Evolutionary conservation across 768 basidiomycete species (phyloP).

Genomic region (Mycena olivaceomarginata): DNA sequence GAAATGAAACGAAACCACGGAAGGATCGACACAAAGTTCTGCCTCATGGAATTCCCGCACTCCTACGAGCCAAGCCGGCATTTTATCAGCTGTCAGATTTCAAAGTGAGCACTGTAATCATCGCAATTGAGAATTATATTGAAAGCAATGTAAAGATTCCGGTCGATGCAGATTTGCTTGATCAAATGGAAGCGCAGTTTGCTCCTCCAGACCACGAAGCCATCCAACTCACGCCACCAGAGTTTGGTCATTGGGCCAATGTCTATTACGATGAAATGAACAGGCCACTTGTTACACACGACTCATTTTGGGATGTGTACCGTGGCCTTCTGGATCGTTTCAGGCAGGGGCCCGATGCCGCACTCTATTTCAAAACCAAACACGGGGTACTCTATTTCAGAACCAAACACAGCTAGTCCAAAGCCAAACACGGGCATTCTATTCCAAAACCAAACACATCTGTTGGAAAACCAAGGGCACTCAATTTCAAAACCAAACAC

Average conservation of each 20-base stretch:
- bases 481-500: too few species aligned
- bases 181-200: conserved; percentile 49
- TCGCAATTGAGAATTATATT: neutral
- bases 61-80: conserved; percentile 54
- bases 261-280: conserved; percentile 47
- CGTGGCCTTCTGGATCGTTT: conserved; percentile 3
- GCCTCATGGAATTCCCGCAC: conserved; percentile 59
- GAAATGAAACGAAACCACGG: conserved; percentile 48
- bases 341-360: conserved; percentile 4
- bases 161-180: conserved; percentile 40
- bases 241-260: conserved; percentile 49
- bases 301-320: conserved; percentile 48
- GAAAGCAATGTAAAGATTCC: conserved; percentile 44
- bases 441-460: too few species aligned
- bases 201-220: conserved; percentile 44
- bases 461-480: too few species aligned
- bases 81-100: conserved; percentile 54
- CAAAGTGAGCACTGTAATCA: conserved; percentile 47
- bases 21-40: conserved; percentile 55
- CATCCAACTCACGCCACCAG: neutral
- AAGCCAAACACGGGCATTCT: too few species aligned
- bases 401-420: too few species aligned
- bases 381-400: too few species aligned
- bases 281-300: conserved; percentile 44
- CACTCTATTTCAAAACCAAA: too few species aligned